These are phyloP conservation scores for Nephelium lappaceum DNA, from an alignment of 345 rosid genomes.

Conservation along the genomic window DNA sequence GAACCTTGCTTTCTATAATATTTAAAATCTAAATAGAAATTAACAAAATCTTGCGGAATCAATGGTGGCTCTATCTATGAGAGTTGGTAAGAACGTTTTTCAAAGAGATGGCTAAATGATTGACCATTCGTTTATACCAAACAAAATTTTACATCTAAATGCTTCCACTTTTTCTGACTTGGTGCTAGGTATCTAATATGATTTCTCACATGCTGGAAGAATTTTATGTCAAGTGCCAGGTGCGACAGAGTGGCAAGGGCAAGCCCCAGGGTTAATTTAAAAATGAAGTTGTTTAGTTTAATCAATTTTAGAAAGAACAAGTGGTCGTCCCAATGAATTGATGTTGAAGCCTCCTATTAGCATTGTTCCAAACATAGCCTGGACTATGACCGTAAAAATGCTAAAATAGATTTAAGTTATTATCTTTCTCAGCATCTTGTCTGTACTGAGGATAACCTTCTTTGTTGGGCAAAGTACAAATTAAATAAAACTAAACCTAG, in stretches of 20 bases:
- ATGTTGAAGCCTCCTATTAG: not conserved
- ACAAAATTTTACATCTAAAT: too few relatives aligned
- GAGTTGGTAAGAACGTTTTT: too few relatives aligned
- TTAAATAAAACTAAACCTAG: not conserved
- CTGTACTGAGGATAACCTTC: not conserved
- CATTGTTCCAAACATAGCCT: not conserved
- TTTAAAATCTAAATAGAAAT: too few relatives aligned
- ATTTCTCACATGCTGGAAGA: not conserved
- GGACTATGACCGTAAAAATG: not conserved
- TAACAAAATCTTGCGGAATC: too few relatives aligned
- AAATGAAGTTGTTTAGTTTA: not conserved
- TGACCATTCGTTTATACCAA: too few relatives aligned
- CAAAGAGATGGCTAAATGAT: too few relatives aligned
- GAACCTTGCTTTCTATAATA: too few relatives aligned
- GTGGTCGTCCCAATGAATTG: not conserved
- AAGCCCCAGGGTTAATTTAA: too few relatives aligned
- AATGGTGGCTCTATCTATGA: too few relatives aligned
- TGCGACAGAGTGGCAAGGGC: not conserved
- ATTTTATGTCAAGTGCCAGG: not conserved
- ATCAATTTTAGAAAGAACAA: too few relatives aligned
- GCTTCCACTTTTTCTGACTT: not conserved
- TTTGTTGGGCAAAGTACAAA: not conserved
- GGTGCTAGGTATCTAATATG: not conserved
- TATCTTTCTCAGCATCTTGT: not conserved
- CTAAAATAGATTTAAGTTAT: too few relatives aligned